These are phyloP conservation scores for Ophiognomonia clavigignenti-juglandacearum DNA, from an alignment of 2,329 filamentous ascomycete genomes.

Conservation along the genomic window DNA sequence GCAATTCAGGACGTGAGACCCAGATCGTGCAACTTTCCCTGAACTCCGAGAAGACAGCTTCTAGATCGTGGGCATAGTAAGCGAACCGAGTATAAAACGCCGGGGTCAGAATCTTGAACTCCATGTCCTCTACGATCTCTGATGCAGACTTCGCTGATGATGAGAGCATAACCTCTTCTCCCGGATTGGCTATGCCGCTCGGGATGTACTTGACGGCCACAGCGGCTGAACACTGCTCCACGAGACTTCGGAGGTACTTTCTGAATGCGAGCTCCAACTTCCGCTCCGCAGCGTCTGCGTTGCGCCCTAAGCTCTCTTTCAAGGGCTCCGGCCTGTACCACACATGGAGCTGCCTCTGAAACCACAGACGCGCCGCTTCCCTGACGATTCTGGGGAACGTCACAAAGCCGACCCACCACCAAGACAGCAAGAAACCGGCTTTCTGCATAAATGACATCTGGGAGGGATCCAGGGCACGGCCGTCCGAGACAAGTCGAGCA, in stretches of 20 bases:
- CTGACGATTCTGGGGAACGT: conserved; percentile 62
- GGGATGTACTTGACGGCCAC: conserved; percentile 51
- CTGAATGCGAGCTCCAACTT: conserved; percentile 43
- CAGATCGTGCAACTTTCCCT: conserved; percentile 54
- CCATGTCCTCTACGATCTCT: conserved; percentile 33
- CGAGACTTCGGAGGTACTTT: conserved; percentile 42
- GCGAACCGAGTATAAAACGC: conserved; percentile 64
- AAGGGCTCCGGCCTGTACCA: conserved; percentile 62
- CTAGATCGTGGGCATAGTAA: conserved; percentile 56
- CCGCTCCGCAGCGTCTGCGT: conserved; percentile 45
- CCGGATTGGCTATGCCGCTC: conserved; percentile 37
- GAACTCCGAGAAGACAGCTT: conserved; percentile 57
- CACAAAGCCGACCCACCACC: conserved; percentile 64
- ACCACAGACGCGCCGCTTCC: conserved; percentile 55
- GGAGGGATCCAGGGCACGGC: conserved; percentile 43
- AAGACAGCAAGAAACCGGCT: conserved; percentile 43
- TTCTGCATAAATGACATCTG: conserved; percentile 38
- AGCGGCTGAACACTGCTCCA: conserved; percentile 38
- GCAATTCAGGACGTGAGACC: conserved; percentile 48
- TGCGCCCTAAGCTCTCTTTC: conserved; percentile 48
- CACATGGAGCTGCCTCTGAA: conserved; percentile 52
- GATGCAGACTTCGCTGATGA: conserved; percentile 17
- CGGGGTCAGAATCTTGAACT: conserved; percentile 57
- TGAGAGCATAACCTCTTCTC: conserved; percentile 35
- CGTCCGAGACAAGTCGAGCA: conserved; percentile 53